These are phyloP conservation scores for Malassezia caprae DNA, from an alignment of 1,284 basidiomycete species.

Conservation along the genomic window DNA sequence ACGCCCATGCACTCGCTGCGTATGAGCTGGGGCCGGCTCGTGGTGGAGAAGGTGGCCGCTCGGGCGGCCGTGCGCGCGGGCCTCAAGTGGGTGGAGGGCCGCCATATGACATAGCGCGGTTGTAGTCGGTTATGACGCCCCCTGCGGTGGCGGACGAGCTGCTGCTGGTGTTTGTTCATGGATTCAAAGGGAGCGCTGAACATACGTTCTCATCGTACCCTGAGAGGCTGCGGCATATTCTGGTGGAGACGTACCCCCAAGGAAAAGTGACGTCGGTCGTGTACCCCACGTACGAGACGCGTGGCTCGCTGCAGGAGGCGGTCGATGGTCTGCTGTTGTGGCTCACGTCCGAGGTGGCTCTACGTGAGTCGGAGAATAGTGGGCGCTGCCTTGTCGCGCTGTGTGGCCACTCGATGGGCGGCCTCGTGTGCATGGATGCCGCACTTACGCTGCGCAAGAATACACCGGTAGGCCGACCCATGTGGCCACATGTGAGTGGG, in stretches of 20 bases:
- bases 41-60: constrained; percentile 46
- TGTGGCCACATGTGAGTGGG: constrained; percentile 70
- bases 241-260: constrained; percentile 53
- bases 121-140: background rate
- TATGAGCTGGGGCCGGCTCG: constrained; percentile 71
- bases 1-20: constrained; percentile 89
- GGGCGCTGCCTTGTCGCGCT: constrained; percentile 55
- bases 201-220: constrained; percentile 68
- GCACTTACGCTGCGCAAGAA: constrained; percentile 50
- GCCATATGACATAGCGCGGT: background rate
- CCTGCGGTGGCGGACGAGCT: background rate
- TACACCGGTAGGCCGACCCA: constrained; percentile 53
- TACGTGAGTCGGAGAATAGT: constrained; percentile 59
- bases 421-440: constrained; percentile 66
- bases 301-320: constrained; percentile 37
- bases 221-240: constrained; percentile 63
- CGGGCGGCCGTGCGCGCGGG: constrained; percentile 28
- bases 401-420: constrained; percentile 65
- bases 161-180: constrained; percentile 17
- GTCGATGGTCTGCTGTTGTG: constrained; percentile 25
- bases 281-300: constrained; percentile 81
- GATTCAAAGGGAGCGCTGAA: constrained; percentile 62
- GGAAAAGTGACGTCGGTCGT: constrained; percentile 62
- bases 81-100: constrained; percentile 17
- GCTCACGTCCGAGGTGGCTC: constrained; percentile 63